phyloP scores from a whole-genome alignment of 805 yeast genomes.

The Candida ortonii region DNA sequence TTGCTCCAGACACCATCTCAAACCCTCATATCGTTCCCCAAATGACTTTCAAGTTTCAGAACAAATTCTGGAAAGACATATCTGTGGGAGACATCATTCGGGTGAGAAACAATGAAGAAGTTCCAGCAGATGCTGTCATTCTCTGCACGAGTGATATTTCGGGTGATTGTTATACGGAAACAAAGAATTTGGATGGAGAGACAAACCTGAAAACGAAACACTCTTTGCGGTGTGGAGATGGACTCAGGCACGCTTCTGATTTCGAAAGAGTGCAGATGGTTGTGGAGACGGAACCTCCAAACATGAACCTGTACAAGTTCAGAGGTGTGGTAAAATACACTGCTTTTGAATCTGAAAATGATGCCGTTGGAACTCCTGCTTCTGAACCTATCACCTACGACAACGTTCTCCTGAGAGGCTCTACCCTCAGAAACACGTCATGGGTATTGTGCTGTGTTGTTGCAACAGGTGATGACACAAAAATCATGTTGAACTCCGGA shows the following conservation, averaged over 20 bases:
- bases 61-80: slow-evolving; percentile 59
- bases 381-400: slow-evolving; percentile 61
- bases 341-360: slow-evolving; percentile 33
- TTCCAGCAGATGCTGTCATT: slow-evolving; percentile 71
- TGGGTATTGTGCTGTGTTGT: slow-evolving; percentile 74
- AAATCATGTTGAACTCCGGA: slow-evolving; percentile 76
- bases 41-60: slow-evolving; percentile 31
- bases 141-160: slow-evolving; percentile 66
- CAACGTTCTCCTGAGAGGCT: slow-evolving; percentile 69
- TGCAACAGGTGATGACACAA: slow-evolving; percentile 75
- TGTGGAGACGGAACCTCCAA: slow-evolving; percentile 74
- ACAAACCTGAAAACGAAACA: slow-evolving; percentile 64
- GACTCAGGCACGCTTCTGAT: slow-evolving; percentile 55
- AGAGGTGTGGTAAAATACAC: slow-evolving; percentile 63
- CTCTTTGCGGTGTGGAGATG: slow-evolving; percentile 52
- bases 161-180: slow-evolving; percentile 65
- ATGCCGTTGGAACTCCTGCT: slow-evolving; percentile 28
- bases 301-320: slow-evolving; percentile 58
- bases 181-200: slow-evolving; percentile 73
- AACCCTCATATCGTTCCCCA: slow-evolving; percentile 33
- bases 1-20: slow-evolving; percentile 30
- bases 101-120: slow-evolving; percentile 69
- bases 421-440: slow-evolving; percentile 67
- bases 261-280: slow-evolving; percentile 55
- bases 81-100: slow-evolving; percentile 72